Base-by-base conservation (phyloP, 208 protist species). In the Leishmania martiniquensis region DNA sequence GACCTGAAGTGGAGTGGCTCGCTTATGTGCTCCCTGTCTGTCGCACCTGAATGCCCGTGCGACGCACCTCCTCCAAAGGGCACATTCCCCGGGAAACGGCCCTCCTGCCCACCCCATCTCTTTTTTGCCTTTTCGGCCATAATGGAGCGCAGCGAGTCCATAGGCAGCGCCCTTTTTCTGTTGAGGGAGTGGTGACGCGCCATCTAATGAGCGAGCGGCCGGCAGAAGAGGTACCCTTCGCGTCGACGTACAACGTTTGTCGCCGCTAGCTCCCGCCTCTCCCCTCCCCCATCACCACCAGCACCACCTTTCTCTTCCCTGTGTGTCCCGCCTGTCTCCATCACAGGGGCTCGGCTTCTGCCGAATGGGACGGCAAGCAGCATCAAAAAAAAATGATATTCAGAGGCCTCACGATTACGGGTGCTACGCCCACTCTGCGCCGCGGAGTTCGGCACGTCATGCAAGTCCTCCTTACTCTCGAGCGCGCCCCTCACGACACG, bases 401-500 rank as follows among this genome's bases (percentile, higher is more conserved):
- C 68, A 74, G 75, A 29, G 52, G 76, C 42, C 72, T 94, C n/a
- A 57, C 49, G 42, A 59, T 96, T 34, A 52, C 65, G 34, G 85
- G 89, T 17, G 80, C 87, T 1, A 85, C 90, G 17, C 85, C 87
- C 32, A 20, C 51, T 3, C 84, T 96, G n/a, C 52, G 75, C 39
- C 69, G 59, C 20, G 81, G 54, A 22, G 71, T 88, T 12, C 34
- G 74, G 13, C 68, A 86, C 52, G 63, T 91, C 22, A 59, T 86
- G 39, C 76, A 90, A 54, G 75, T 84, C 2, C 52, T 91, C 42
- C 74, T 96, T 52, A 69, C 59, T 32, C 29, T 91, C 51, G 83
- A 95, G 49, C 78, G 77, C 42, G 84, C 82, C 1, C 85, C 91
- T 39, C 59, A 69, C 25, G 86, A 89, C 77, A 83, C 85, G 1